These are phyloP conservation scores for Areca catechu DNA, from an alignment of 176 grass and related monocot genomes.

Conservation along the genomic window DNA sequence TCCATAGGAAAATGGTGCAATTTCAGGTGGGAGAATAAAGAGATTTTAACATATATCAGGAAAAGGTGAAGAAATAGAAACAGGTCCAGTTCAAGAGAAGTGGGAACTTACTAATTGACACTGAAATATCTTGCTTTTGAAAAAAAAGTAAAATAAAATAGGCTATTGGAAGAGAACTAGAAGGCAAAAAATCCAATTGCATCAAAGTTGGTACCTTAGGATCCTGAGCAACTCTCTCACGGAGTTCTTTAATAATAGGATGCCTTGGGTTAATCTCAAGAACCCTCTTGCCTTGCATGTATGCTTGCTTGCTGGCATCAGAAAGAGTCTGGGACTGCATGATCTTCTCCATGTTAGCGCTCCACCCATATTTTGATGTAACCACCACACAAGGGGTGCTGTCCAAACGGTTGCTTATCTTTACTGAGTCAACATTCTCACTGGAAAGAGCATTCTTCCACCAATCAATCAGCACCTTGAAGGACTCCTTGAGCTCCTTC, in stretches of 20 bases:
- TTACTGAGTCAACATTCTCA: conserved; percentile 84
- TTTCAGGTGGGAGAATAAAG: no score
- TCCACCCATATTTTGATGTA: conserved; percentile 86
- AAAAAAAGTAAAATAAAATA: no score
- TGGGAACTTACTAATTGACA: no score
- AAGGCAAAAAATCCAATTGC: no score
- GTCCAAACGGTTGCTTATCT: conserved; percentile 81
- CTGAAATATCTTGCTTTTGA: no score
- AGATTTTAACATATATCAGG: no score
- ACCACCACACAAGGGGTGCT: conserved; percentile 80
- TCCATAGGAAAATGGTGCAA: no score
- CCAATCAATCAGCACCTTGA: conserved; percentile 88
- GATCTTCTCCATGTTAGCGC: conserved; percentile 98
- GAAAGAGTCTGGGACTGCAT: conserved; percentile 87
- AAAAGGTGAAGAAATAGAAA: no score
- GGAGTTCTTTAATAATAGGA: conserved; percentile 94
- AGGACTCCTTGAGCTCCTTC: conserved; percentile 94
- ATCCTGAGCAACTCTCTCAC: conserved; percentile 75
- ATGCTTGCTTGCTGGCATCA: conserved; percentile 77
- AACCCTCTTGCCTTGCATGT: conserved; percentile 83
- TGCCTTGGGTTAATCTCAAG: conserved; percentile 95
- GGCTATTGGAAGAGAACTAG: no score
- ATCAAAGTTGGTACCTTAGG: conserved; percentile 27
- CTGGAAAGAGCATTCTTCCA: conserved; percentile 76
- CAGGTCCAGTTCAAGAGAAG: no score